Base-by-base conservation (phyloP, 2,329 filamentous ascomycete species). In the Hypoxylon sp. region DNA sequence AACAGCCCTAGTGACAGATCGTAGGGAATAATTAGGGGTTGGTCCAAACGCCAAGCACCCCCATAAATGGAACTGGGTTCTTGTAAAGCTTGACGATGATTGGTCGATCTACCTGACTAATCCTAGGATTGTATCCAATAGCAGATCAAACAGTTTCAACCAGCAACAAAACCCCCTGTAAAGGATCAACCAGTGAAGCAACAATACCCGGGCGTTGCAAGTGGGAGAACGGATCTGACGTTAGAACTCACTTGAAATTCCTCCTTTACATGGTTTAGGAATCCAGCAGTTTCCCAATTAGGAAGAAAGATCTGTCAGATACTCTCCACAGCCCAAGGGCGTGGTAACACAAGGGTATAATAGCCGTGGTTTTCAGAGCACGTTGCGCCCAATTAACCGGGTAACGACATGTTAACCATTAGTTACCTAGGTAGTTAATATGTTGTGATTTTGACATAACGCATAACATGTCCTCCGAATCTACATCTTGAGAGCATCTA, bases 251-350 rank as follows among this genome's bases (percentile, higher is more conserved):
- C 6, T 44, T 17, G 10, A 22, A 46, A 33, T 44, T 13, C 26
- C 39, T 6, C 50, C 13, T 35, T 11, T 3, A 35, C 50, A 31
- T 60, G 31, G 31, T 46, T 65, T 68, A 65, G 61, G 61, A 65
- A 68, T 65, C 65, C 46, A 51, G 5, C 2, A 17, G n/a, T 55
- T 44, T 65, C 65, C 61, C 35, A 61, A 65, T 68, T 47, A 24
- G 51, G 61, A 29, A 31, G 8, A 35, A 42, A 37, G 50, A 68
- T 68, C 56, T 65, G 56, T 68, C 65, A 68, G 47, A 44, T 17
- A 42, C 19, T 39, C 9, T 13, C 50, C 44, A 5, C 42, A 42
- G 13, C 13, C 8, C 33, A 10, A 5, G 8, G 22, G 19, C 31
- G 5, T 26, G 46, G 46, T 48, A 48, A 17, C 3, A 39, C 48